phyloP scores from a whole-genome alignment of 257 asterid species.

The Solanum ossicruentum region DNA sequence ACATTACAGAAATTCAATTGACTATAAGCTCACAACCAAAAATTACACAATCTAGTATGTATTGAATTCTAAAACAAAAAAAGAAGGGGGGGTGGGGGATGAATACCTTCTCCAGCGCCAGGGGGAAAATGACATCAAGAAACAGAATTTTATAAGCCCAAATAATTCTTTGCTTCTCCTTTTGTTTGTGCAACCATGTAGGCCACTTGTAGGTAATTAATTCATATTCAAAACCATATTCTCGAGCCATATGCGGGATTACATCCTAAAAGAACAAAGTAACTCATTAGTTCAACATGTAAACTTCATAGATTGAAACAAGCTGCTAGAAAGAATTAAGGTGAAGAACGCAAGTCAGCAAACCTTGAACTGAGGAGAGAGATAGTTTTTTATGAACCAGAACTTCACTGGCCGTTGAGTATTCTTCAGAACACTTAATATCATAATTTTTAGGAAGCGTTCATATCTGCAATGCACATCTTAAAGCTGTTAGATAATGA shows the following conservation, averaged over 20 bases:
- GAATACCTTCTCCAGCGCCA: slow-evolving; percentile 82
- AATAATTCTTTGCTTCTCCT: slow-evolving; percentile 90
- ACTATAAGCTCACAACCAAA: neutral
- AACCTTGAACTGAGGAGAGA: slow-evolving; percentile 98
- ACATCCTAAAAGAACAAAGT: slow-evolving; percentile 42
- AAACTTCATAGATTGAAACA: neutral
- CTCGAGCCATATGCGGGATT: slow-evolving; percentile 88
- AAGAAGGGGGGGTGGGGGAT: neutral
- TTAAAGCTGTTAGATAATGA: slow-evolving; percentile 1
- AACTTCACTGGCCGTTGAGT: slow-evolving; percentile 85
- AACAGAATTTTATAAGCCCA: slow-evolving; percentile 96
- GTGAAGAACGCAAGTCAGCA: neutral
- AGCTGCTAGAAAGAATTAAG: neutral
- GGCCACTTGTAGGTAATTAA: slow-evolving; percentile 98
- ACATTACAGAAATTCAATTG: neutral
- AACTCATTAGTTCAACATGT: neutral
- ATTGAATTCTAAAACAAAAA: neutral
- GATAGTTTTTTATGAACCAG: slow-evolving; percentile 98
- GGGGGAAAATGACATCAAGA: slow-evolving; percentile 98
- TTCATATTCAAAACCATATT: slow-evolving; percentile 89
- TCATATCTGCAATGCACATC: slow-evolving; percentile 62
- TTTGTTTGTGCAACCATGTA: slow-evolving; percentile 94
- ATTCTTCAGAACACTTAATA: slow-evolving; percentile 81
- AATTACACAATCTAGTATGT: neutral
- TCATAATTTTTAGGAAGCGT: slow-evolving; percentile 90